Evolutionary conservation across 225 moss, liverwort and hornwort genomes (phyloP), one percentile per base, ranked within the genome.

Genomic region (Pseudoscleropodium purum): DNA sequence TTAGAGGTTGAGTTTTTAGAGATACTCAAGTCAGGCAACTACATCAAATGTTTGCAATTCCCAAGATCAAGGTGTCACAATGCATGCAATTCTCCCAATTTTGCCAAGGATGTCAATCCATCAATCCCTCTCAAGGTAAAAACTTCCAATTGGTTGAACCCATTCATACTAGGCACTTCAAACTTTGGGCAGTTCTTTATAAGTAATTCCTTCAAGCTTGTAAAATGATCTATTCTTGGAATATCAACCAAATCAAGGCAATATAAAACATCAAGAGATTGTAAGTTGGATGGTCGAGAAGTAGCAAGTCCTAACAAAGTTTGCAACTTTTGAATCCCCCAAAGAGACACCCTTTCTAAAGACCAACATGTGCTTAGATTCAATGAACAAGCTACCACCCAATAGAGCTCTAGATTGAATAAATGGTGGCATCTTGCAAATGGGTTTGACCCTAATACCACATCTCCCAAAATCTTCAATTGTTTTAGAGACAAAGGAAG

Each of bases 251-350:
- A 30, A 56, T 79, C 37, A 0, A 4, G 0, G 25, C 25, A 79
- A 0, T 9, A 0, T 4, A 4, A 3, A 56, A 54, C 16, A 5
- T 52, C 7, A 16, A 75, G 33, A 20, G 12, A 33, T 9, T 51
- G 7, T 33, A 75, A 4, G 15, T 1, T 18, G 2, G 34, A 76
- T 76, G 76, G 10, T 0, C 1, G 11, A 33, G 6, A 2, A 3
- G 2, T 7, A 8, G 0, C 2, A 33, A 75, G 19, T 33, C 51
- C 51, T 0, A 1, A 34, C 4, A 76, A 51, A 8, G 8, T 20
- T 8, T 52, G 51, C 21, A 52, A 13, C 13, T 76, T 76, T 0
- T 4, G 1, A 34, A 52, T 34, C 1, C 0, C 0, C 2, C 0
- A 0, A 34, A 76, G 34, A 0, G 2, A 1, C 3, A 52, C 34